phyloP scores from a whole-genome alignment of 2,329 filamentous ascomycete genomes.

The Lecanosticta acicola region DNA sequence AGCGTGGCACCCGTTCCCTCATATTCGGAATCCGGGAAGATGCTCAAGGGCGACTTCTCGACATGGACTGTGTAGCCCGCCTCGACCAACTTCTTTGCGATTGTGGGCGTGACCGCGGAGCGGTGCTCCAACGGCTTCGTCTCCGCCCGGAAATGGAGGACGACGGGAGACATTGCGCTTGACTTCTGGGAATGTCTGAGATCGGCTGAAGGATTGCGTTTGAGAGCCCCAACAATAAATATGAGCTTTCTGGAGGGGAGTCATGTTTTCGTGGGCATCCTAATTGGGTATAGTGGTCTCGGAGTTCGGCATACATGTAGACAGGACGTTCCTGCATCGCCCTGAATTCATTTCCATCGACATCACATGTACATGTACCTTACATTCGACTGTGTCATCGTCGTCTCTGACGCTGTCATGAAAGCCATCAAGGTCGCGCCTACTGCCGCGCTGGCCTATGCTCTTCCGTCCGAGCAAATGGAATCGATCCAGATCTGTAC shows the following conservation, averaged over 20 bases:
- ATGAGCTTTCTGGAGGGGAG: not conserved
- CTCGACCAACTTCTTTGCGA: conserved; percentile 38
- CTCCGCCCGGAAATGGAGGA: conserved; percentile 32
- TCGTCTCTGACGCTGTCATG: no score
- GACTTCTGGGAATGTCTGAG: not conserved
- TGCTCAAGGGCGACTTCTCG: conserved; percentile 36
- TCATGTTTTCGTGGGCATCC: not conserved
- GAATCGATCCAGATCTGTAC: no score
- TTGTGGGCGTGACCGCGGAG: conserved; percentile 35
- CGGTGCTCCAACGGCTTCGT: conserved; percentile 37
- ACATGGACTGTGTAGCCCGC: conserved; percentile 39
- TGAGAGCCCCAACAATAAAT: no score
- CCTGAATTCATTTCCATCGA: no score
- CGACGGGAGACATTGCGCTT: conserved; percentile 23
- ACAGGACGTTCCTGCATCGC: no score
- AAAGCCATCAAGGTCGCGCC: no score
- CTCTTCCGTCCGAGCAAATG: no score
- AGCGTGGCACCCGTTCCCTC: conserved; percentile 37
- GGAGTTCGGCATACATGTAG: not conserved
- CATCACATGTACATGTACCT: no score
- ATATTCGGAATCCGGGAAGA: conserved; percentile 38
- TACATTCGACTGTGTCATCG: no score
- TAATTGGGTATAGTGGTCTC: not conserved
- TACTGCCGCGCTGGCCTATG: no score
- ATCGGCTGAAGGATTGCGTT: not conserved